phyloP scores from a whole-genome alignment of 2,329 filamentous ascomycete species.

The Pseudohalonectria lignicola region DNA sequence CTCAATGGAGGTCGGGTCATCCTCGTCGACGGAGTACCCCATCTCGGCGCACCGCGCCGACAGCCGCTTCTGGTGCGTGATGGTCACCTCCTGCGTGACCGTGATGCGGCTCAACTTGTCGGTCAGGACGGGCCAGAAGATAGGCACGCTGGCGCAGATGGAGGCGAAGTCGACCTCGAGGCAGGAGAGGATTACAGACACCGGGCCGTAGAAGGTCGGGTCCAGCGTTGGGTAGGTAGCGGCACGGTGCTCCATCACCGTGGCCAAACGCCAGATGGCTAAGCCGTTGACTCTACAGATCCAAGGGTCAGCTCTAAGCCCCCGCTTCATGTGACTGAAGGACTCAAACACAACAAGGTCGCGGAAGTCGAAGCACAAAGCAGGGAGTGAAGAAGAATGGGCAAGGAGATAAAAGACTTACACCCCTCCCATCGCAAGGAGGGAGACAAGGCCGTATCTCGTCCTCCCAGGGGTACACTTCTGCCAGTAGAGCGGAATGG shows the following conservation, averaged over 20 bases:
- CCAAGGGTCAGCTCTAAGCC: no score
- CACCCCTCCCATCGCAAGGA: slow-evolving; percentile 19
- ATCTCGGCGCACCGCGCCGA: no score
- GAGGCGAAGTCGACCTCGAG: slow-evolving; percentile 16
- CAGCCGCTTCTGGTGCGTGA: slow-evolving; percentile 7
- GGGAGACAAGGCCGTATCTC: slow-evolving; percentile 14
- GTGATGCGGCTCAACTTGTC: slow-evolving; percentile 13
- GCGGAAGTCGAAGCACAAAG: background rate
- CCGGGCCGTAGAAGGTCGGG: slow-evolving; percentile 15
- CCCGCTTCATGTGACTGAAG: no score
- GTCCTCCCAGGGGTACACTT: slow-evolving; percentile 10
- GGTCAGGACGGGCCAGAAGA: slow-evolving; percentile 17
- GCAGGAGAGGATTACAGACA: slow-evolving; percentile 11
- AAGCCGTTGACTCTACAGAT: slow-evolving; percentile 10
- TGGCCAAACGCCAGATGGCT: slow-evolving; percentile 12
- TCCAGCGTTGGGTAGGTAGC: slow-evolving; percentile 12
- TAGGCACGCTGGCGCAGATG: slow-evolving; percentile 14
- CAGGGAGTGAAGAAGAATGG: background rate
- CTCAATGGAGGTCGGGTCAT: background rate
- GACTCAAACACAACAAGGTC: no score
- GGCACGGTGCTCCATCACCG: slow-evolving; percentile 10
- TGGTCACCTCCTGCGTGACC: slow-evolving; percentile 14
- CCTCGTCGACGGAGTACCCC: no score
- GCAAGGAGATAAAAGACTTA: slow-evolving; percentile 5
- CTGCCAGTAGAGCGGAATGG: slow-evolving; percentile 20